Base-by-base conservation (phyloP, 371 early-diverging fungal species). In the Mucor irregularis region DNA sequence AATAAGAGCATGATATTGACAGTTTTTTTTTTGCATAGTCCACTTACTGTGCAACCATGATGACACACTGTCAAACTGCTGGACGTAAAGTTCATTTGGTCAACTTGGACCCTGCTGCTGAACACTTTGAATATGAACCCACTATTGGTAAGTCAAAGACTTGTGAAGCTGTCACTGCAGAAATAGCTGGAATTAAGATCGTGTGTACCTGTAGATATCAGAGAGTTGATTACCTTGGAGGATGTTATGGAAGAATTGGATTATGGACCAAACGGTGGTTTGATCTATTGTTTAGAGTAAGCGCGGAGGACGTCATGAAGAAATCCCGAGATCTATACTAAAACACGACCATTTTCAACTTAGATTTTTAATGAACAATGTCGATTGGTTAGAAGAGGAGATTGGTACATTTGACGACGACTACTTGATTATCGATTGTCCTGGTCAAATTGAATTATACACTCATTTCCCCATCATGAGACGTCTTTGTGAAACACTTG, bases 371-470 rank as follows among this genome's bases (percentile, higher is more conserved):
- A 74, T 93, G 61, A 90, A 97, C 51, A 98, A 98, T 67, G 74
- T 98, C 25, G 98, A 96, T 70, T 99, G 97, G 93, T 72, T 98
- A 8, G 95, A 97, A 71, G 93, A 97, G 44, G 93, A 95, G 67
- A 75, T 95, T 13, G 90, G 90, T 5, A 83, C 88, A 49, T 95
- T 86, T 61, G 91, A 93, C 40, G 97, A 97, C 64, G 97, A 97
- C 56, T 99, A 95, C 64, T 75, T 99, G 48, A 90, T 99, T 37
- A 88, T 99, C 56, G 99, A 99, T 73, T 99, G 99, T 64, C 99
- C 99, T n/a, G 99, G 94, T 5, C 99, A 99, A 75, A 97, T 99
- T 51, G 99, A 99, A 74, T 83, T 99, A 35, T 99, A 99, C 76
- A 96, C 99, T n/a, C 99, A 99, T 70, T 93, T 94, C 38, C 90